Conservation (phyloP, 768 basidiomycete species). For the Pleurotus giganteus region DNA sequence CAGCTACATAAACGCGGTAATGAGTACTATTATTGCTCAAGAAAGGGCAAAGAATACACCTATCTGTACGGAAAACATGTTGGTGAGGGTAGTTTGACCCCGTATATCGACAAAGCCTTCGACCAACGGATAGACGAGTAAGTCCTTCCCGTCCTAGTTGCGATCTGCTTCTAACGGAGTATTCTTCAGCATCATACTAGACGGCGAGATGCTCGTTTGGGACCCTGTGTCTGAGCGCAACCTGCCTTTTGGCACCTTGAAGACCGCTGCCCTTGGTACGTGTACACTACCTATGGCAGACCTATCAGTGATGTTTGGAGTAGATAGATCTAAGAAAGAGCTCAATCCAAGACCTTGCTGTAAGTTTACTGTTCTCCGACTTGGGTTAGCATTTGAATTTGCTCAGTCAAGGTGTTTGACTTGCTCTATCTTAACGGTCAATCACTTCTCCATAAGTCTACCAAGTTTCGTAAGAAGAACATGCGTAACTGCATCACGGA, state of each 20-base stretch:
- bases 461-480: slow-evolving; percentile 77
- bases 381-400: background rate
- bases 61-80: slow-evolving; percentile 88
- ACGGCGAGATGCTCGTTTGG: slow-evolving; percentile 99
- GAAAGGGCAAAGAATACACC: slow-evolving; percentile 90
- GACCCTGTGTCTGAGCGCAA: slow-evolving; percentile 88
- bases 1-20: slow-evolving; percentile 92
- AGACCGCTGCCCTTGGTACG: slow-evolving; percentile 85
- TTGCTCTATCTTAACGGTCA: slow-evolving; percentile 85
- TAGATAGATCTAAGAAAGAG: slow-evolving; percentile 71
- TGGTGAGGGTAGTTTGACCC: slow-evolving; percentile 85
- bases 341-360: slow-evolving; percentile 88
- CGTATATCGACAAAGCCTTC: slow-evolving; percentile 76
- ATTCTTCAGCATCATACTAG: slow-evolving; percentile 74
- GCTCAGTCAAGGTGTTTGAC: slow-evolving; percentile 93
- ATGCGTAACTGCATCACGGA: slow-evolving; percentile 65
- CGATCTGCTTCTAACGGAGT: slow-evolving; percentile 3
- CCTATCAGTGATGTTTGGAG: background rate
- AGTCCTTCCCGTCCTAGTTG: slow-evolving; percentile 23
- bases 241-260: slow-evolving; percentile 90
- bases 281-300: background rate
- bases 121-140: slow-evolving; percentile 78
- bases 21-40: slow-evolving; percentile 90
- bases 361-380: slow-evolving; percentile 37
- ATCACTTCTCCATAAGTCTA: slow-evolving; percentile 69